Evolutionary conservation across 75 land plant genomes (phyloP), one percentile per base, ranked within the genome.

Genomic region (Cunninghamia lanceolata): DNA sequence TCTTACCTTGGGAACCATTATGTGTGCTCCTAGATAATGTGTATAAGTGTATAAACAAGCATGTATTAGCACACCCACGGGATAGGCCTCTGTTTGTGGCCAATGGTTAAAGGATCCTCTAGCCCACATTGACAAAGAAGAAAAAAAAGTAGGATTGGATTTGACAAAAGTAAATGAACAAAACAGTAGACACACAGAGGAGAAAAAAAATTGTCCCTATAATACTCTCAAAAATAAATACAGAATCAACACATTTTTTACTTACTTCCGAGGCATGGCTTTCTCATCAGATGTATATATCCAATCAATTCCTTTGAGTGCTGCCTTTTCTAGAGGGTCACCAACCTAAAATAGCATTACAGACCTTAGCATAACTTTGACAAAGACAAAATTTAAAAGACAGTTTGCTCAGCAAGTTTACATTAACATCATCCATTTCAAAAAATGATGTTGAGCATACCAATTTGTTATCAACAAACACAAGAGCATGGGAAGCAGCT

Each of bases 321-420:
- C 99, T 71, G 99, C 99, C 91, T 96, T 98, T 86, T 98, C 99
- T 76, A 98, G 92, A 87, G 99, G 99, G 89, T 98, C 99, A 86
- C 99, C 99, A 90, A 98, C 99, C 99, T 98, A 85, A 70, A 91
- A 42, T 53, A 52, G 80, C 39, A 42, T 32, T 46, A 79, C 6
- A 40, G 76, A 84, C 76, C 63, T 45, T 30, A 42, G 9, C n/a
- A 4, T 56, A 82, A 45, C 40, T 34, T 47, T 52, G 35, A 63
- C 11, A 59, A 11, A 83, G 32, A 21, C 39, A 19, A 87, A 16
- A 80, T 21, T 4, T 10, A 80, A 28, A 73, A 80, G 34, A 17
- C 45, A 85, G 40, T 25, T 71, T 11, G 4, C 3, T 30, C 28
- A 35, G 53, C 14, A 35, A 8, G 30, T 63, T 76, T 71, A 1